Percentiles rank a stretch among this genome's conserved stretches.
These are phyloP conservation scores for Hevea brasiliensis DNA, from an alignment of 345 rosid genomes.

Conservation along the genomic window DNA sequence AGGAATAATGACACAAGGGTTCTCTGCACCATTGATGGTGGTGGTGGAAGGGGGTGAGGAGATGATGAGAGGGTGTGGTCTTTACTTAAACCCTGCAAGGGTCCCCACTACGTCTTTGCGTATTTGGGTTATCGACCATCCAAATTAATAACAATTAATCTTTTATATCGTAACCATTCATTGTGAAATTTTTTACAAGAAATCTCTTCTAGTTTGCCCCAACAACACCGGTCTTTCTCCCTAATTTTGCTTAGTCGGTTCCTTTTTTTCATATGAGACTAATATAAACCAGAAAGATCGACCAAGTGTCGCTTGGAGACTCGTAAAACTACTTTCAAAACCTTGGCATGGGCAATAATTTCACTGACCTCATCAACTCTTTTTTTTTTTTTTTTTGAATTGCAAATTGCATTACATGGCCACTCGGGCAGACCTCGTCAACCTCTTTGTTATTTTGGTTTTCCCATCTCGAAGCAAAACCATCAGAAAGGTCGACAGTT, in stretches of 20 bases:
- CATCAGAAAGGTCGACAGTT: no score
- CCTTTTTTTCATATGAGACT: neutral
- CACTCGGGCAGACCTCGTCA: no score
- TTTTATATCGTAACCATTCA: neutral
- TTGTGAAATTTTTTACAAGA: neutral
- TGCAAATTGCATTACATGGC: no score
- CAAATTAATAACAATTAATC: no score
- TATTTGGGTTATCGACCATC: slow-evolving; percentile 6
- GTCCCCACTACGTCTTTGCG: slow-evolving; percentile 8
- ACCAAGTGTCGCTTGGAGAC: neutral
- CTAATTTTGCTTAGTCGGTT: neutral
- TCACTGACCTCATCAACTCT: neutral
- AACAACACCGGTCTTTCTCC: neutral
- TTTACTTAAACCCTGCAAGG: neutral
- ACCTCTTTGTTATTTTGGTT: neutral
- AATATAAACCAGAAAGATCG: neutral
- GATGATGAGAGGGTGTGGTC: neutral
- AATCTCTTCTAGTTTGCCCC: no score
- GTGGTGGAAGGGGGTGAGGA: neutral
- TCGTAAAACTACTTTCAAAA: neutral
- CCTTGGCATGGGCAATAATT: neutral
- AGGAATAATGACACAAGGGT: neutral
- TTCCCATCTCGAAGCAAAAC: neutral
- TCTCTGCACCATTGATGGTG: slow-evolving; percentile 16
- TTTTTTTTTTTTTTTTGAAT: neutral